phyloP scores from a whole-genome alignment of 805 yeast species.

The Yarrowia yakushimensis region DNA sequence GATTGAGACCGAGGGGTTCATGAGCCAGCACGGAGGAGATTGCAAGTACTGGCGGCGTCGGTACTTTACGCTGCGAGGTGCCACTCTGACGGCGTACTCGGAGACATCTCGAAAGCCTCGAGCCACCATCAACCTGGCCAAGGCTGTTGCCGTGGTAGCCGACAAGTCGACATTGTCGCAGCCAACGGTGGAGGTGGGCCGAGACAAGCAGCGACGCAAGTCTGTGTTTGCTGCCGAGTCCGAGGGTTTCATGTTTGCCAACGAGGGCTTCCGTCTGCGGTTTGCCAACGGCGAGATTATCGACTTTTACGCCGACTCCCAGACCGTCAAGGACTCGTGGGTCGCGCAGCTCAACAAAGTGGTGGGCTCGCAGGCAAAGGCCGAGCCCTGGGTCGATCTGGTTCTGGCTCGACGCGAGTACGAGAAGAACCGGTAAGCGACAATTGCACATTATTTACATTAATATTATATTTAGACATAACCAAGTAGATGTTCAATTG shows the following conservation, averaged over 20 bases:
- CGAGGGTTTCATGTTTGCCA: conserved; percentile 35
- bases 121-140: conserved; percentile 67
- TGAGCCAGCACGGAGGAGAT: conserved; percentile 93
- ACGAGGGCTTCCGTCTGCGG: conserved; percentile 69
- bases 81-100: conserved; percentile 70
- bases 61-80: conserved; percentile 68
- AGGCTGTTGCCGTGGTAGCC: conserved; percentile 52
- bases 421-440: no score
- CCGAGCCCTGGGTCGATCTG: conserved; percentile 30
- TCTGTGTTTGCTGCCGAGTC: conserved; percentile 49
- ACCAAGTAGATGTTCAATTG: no score
- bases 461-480: no score
- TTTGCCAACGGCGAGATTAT: conserved; percentile 80
- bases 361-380: not conserved
- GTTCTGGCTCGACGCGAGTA: conserved; percentile 25
- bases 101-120: conserved; percentile 61
- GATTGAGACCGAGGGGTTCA: conserved; percentile 53
- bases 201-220: conserved; percentile 29
- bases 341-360: conserved; percentile 47
- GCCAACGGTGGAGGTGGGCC: conserved; percentile 34
- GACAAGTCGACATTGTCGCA: conserved; percentile 28
- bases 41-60: conserved; percentile 69
- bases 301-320: conserved; percentile 79
- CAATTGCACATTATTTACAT: no score
- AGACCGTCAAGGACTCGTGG: conserved; percentile 63